These are phyloP conservation scores for Prototheca cutis DNA, from an alignment of 163 green algal genomes.

Conservation along the genomic window DNA sequence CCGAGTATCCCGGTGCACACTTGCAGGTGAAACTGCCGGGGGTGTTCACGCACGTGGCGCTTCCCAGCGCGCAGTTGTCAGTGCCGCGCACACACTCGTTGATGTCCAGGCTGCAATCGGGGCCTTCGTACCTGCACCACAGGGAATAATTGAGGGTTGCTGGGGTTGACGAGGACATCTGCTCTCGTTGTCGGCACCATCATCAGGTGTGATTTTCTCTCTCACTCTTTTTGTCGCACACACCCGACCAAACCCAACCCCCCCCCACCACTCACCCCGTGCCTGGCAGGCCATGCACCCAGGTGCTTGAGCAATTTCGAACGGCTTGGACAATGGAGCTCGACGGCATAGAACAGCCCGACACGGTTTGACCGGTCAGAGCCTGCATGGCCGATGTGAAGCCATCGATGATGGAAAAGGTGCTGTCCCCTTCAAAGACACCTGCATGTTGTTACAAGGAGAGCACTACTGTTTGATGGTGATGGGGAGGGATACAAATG, in stretches of 20 bases:
- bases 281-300: not conserved
- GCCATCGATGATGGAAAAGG: constrained; percentile 10
- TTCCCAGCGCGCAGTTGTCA: constrained; percentile 1
- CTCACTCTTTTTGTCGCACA: too few relatives aligned
- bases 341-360: not conserved
- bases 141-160: not conserved
- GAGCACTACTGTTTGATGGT: too few relatives aligned
- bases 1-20: constrained; percentile 29
- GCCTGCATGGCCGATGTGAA: constrained; percentile 10
- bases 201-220: too few relatives aligned
- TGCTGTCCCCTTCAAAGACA: constrained; percentile 21
- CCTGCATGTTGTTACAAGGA: too few relatives aligned
- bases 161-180: too few relatives aligned
- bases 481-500: too few relatives aligned
- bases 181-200: too few relatives aligned
- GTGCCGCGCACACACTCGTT: constrained; percentile 47
- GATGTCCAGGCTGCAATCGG: constrained; percentile 41
- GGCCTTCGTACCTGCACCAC: constrained; percentile 46
- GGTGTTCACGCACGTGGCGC: constrained; percentile 40
- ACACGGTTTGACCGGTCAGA: not conserved
- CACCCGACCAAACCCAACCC: not conserved
- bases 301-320: not conserved
- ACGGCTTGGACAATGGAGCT: not conserved
- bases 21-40: constrained; percentile 31
- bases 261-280: constrained; percentile 1